Base-by-base conservation (phyloP, 257 asterid species). In the Fraxinus cuspidata region DNA sequence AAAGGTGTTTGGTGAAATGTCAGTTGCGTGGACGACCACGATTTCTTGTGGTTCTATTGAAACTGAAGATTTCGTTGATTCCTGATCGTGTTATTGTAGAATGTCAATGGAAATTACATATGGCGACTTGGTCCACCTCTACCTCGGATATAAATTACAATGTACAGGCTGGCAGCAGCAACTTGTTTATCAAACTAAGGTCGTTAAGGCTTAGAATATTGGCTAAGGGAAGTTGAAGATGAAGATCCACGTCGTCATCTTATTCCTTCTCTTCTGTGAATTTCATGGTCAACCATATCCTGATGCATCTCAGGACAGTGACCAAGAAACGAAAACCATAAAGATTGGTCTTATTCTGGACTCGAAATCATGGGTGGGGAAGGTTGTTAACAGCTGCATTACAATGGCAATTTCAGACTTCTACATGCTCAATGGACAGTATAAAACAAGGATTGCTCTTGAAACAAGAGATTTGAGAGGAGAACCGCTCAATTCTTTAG, bases 341-440 rank as follows among this genome's bases (percentile, higher is more conserved):
- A 42, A 72, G 31, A 47, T 84, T 15, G 84, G 88, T 64, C 25
- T 84, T 44, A 74, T 84, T 70, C 75, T 81, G 49, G 85, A 81
- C 28, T 13, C 47, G 80, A 75, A 71, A 28, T 76, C 88, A n/a
- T 64, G 78, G 85, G 71, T 66, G 71, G 85, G 86, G 47, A 79
- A 84, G 74, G 70, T 73, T 18, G 76, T 79, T 10, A 67, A 27
- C 23, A 79, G 73, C 73, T 78, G 78, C 76, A 51, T 70, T 73
- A 25, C 9, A 7, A 81, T 81, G 84, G 84, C 88, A 11, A 13
- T 77, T 34, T 51, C 70, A 27, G 88, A 85, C 63, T 77, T 81
- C 60, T 70, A 77, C 66, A 32, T 21, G 7, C 67, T 71, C 2
- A 67, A 80, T 63, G 68, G 78, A 58, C 58, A 35, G 32, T 28